Evolutionary conservation across 1,139 yeast genomes (phyloP), one percentile per base, ranked within the genome.

Genomic region (Diutina sp.): DNA sequence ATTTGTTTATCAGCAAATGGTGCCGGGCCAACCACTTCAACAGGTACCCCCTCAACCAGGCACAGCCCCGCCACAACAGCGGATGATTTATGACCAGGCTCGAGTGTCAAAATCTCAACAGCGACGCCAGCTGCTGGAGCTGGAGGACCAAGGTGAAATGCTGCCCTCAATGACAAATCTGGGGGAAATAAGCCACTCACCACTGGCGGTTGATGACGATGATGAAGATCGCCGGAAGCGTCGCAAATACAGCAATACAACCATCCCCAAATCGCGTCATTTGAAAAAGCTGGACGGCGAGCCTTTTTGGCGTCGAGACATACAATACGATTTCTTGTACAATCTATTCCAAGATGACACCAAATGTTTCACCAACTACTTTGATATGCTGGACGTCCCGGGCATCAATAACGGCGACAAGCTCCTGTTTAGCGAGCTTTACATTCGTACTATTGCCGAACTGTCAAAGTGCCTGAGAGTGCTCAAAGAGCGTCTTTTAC

Each of bases 261-360:
- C 51, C 21, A 28, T 47, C n/a, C 38, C 51, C 21, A 47, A 47
- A 21, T 29, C 51, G 16, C 51, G 51, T 7, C 96, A 88, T 67
- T 72, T 93, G 63, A 93, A 91, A 68, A 91, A 91, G 66, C 78
- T 83, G 18, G 98, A 93, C 65, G 97, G 98, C 4, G 96, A 88
- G 64, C 96, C 96, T 18, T 83, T 91, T 60, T 87, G 95, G 87
- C 77, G 98, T 56, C 80, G 74, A 59, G 98, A 93, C 65, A 85
- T 93, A 58, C 97, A 91, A 67, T 88, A 85, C 67, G 93, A 87
- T 62, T 88, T 91, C 63, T 72, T 93, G 58, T 74, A 76, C 55
- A 73, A 76, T 32, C 69, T 93, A 21, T 87, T 93, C 64, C 77
- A 79, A 63, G 85, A 90, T 65, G 73, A 78, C 29, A 71, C 78